Evolutionary conservation across 2,329 filamentous ascomycete genomes (phyloP), one percentile per base, ranked within the genome.

Genomic region (Pestalotiopsis sp.): DNA sequence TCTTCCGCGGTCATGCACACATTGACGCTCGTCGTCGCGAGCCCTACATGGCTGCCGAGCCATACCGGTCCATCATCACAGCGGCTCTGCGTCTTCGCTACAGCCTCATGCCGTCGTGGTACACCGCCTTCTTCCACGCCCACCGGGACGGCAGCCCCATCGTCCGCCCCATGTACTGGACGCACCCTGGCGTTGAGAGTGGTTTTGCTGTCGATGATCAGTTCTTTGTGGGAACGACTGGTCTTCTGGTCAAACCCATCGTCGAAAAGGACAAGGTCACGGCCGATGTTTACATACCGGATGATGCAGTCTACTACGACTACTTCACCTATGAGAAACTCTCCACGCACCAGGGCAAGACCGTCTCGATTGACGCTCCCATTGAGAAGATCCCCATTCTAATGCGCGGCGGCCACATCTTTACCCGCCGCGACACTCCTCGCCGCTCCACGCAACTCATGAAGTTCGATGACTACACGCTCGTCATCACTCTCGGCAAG

Each of bases 1-100:
- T 98, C 84, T 97, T 98, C 92, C 93, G 96, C 70, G 96, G 90
- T 1, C 96, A 99, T 78, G 96, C 96, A 6, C 96, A 99, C 79
- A 98, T 98, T 69, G 96, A 99, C 76, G 92, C 96, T 52, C 93
- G 96, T 59, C 92, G 96, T 30, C 92, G 96, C 65, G 96, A 99
- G 81, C 96, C 96, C 3, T 99, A 98, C 77, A 84, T 98, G 68
- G 85, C 91, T 11, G 92, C 92, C 11, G 92, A 96, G 69, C 94
- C 94, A 0, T 94, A 97, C 81, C 93, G 90, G 3, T 86, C 87
- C 65, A 97, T 98, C 78, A 93, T 97, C 75, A 93, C 94, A 0
- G 89, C 95, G 69, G 94, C 96, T 1, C 85, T 99, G 56, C 91
- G 94, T 40, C 86, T 99, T 56, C 89, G 96, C 64, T 99, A 99